phyloP scores from a whole-genome alignment of 1,139 yeast species.

The Pichia sp. region DNA sequence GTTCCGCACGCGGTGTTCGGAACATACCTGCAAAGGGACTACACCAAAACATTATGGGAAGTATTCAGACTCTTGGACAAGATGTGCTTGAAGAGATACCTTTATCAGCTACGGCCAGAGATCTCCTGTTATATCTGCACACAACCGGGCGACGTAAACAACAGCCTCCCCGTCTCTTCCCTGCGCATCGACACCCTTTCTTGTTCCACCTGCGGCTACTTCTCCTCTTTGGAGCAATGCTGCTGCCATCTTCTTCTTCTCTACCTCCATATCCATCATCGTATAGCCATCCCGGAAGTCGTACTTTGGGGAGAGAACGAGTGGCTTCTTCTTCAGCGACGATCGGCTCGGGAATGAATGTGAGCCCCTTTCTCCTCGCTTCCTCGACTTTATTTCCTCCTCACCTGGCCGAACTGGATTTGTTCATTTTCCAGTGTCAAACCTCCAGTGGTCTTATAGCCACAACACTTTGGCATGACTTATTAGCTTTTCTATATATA shows the following conservation, averaged over 20 bases:
- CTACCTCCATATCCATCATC: not conserved
- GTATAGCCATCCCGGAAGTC: not conserved
- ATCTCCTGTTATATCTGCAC: not conserved
- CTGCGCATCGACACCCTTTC: not conserved
- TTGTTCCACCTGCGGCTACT: constrained; percentile 1
- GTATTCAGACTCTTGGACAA: not conserved
- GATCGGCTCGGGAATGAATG: not conserved
- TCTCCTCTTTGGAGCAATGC: not conserved
- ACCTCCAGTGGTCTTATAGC: too few species aligned
- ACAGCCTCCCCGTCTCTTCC: not conserved
- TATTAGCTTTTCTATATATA: too few species aligned
- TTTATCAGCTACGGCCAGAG: not conserved
- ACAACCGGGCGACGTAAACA: not conserved
- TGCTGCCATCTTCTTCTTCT: not conserved
- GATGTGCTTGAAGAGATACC: not conserved
- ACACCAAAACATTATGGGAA: constrained; percentile 5
- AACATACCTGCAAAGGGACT: not conserved
- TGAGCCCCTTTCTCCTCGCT: not conserved
- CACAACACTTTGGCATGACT: too few species aligned
- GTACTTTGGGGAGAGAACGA: not conserved
- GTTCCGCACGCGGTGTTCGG: not conserved
- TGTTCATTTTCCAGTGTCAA: not conserved
- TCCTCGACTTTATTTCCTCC: not conserved
- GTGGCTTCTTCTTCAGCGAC: not conserved
- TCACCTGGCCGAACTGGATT: not conserved